Percentiles rank a stretch among this genome's conserved stretches.
These are phyloP conservation scores for Ophiostoma pallidulum DNA, from an alignment of 2,329 filamentous ascomycete species.

Conservation along the genomic window DNA sequence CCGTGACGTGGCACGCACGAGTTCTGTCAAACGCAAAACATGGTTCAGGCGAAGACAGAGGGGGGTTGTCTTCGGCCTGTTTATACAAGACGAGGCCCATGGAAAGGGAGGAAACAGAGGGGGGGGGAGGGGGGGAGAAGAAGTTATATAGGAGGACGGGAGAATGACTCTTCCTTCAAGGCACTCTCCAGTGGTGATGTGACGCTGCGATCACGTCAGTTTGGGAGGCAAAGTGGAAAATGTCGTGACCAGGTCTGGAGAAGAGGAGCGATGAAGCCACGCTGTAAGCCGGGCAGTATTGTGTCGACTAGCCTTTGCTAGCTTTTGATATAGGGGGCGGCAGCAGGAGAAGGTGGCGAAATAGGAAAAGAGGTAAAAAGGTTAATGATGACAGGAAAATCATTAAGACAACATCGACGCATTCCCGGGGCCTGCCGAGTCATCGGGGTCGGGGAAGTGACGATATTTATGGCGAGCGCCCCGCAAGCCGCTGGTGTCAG, in stretches of 20 bases:
- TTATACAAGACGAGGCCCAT: slow-evolving; percentile 3
- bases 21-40: no score
- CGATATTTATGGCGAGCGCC: neutral
- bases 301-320: no score
- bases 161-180: no score
- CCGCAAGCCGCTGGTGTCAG: no score
- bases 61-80: neutral
- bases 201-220: neutral
- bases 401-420: neutral
- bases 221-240: neutral
- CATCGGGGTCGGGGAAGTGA: neutral
- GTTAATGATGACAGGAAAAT: no score
- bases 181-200: no score
- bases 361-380: neutral
- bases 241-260: neutral
- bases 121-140: neutral
- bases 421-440: neutral
- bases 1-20: no score
- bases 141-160: neutral
- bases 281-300: no score
- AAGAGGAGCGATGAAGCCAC: no score
- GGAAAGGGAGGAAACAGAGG: neutral
- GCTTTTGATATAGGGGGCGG: no score
- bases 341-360: no score
- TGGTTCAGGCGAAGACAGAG: no score